Evolutionary conservation across 495 filamentous ascomycete species (phyloP).

Genomic region (Lasiosphaeris hirsuta): DNA sequence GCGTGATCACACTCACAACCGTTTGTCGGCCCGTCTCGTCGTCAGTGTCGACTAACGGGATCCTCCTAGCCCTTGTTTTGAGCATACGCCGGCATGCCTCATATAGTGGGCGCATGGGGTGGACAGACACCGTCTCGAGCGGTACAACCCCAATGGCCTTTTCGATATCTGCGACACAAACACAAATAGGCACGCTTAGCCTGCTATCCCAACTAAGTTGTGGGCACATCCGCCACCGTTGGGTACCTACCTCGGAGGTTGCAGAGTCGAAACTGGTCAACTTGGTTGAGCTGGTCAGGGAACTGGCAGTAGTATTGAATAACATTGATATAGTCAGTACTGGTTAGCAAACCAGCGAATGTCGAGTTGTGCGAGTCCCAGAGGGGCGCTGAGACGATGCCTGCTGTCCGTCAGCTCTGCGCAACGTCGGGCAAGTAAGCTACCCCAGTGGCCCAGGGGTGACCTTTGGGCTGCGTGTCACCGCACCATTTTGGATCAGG

Average conservation of each 20-base stretch:
- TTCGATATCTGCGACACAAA: conserved; percentile 71
- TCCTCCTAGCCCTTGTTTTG: conserved; percentile 84
- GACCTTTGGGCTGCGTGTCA: conserved; percentile 10
- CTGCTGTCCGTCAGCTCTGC: conserved; percentile 40
- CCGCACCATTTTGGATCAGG: conserved; percentile 90
- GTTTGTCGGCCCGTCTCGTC: conserved; percentile 90
- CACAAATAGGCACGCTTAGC: conserved; percentile 13
- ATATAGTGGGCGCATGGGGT: conserved; percentile 84
- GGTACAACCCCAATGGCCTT: conserved; percentile 85
- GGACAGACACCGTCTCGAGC: conserved; percentile 92
- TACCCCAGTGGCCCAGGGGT: not conserved
- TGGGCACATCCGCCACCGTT: not conserved
- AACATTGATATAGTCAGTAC: conserved; percentile 96
- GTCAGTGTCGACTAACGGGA: conserved; percentile 90
- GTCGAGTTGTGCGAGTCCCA: conserved; percentile 95
- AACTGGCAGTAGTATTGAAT: conserved; percentile 99
- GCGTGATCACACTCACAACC: conserved; percentile 94
- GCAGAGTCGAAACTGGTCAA: conserved; percentile 92
- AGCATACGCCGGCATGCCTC: conserved; percentile 95
- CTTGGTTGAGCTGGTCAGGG: conserved; percentile 78
- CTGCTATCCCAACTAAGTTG: not conserved
- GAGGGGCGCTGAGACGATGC: conserved; percentile 94
- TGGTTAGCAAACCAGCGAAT: conserved; percentile 92
- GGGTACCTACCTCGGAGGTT: conserved; percentile 74
- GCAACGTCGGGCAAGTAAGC: conserved; percentile 4